Evolutionary conservation across 306 rosid genomes (phyloP).

Genomic region (Malus asiatica): DNA sequence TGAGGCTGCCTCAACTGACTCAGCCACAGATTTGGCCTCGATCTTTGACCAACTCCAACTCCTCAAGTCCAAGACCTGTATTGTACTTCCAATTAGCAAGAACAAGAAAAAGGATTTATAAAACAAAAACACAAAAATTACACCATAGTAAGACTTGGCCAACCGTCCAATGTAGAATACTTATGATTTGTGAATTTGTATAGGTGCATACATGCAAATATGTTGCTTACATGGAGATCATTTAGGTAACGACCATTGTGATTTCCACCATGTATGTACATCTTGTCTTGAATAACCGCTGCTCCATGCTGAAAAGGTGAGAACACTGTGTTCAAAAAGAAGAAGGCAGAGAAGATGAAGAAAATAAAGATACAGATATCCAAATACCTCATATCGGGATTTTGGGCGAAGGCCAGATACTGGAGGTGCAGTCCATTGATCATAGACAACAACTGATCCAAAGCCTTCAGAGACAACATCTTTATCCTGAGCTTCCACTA

Average conservation of each 20-base stretch:
- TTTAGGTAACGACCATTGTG: conserved; percentile 96
- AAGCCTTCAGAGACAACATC: conserved; percentile 70
- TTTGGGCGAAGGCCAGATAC: conserved; percentile 66
- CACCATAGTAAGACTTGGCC: neutral
- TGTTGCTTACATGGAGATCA: conserved; percentile 74
- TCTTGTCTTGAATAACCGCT: conserved; percentile 73
- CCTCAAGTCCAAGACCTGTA: conserved; percentile 84
- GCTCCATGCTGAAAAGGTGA: conserved; percentile 77
- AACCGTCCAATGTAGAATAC: conserved; percentile 1
- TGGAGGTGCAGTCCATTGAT: conserved; percentile 76
- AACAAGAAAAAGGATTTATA: neutral
- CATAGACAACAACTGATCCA: conserved; percentile 63
- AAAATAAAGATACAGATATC: conserved; percentile 11
- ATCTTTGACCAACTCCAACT: conserved; percentile 85
- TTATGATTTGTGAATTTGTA: neutral
- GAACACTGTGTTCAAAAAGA: conserved; percentile 22
- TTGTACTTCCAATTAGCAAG: neutral
- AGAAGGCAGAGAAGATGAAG: conserved; percentile 11
- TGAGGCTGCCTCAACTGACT: conserved; percentile 38
- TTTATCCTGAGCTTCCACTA: conserved; percentile 58
- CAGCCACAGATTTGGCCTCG: conserved; percentile 49
- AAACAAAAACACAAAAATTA: neutral
- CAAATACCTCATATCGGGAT: conserved; percentile 82
- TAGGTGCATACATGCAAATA: conserved; percentile 9
- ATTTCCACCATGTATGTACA: conserved; percentile 93